A percentile compares a stretch with the other conserved stretches of the same genome.
Evolutionary conservation across 1,284 basidiomycete genomes (phyloP).

Genomic region (Sporisorium sorghi): DNA sequence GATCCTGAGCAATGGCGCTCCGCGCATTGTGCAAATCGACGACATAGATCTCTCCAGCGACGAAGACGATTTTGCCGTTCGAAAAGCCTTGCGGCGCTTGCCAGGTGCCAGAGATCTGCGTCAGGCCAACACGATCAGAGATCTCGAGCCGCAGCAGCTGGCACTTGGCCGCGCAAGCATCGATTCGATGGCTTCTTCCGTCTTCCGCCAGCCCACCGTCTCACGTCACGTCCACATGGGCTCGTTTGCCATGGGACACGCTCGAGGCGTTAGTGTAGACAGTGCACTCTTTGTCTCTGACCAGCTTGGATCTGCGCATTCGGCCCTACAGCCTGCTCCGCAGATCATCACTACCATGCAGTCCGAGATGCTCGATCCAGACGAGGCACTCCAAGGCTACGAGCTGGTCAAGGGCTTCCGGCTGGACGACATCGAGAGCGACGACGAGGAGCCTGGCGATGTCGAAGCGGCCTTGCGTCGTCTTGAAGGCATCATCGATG

Average conservation of each 20-base stretch:
- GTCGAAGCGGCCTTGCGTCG: conserved; percentile 62
- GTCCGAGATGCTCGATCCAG: conserved; percentile 62
- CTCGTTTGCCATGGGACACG: conserved; percentile 29
- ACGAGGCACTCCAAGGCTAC: conserved; percentile 62
- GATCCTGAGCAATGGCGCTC: conserved; percentile 35
- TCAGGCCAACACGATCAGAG: conserved; percentile 56
- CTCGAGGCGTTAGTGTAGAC: conserved; percentile 38
- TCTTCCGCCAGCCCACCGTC: conserved; percentile 25
- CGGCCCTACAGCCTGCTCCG: conserved; percentile 15
- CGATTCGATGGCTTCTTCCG: conserved; percentile 51
- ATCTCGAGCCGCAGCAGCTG: conserved; percentile 39
- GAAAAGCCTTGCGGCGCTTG: conserved; percentile 58
- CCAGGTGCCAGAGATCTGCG: conserved; percentile 64
- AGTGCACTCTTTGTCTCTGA: conserved; percentile 23
- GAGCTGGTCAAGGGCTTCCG: conserved; percentile 65
- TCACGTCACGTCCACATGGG: conserved; percentile 24
- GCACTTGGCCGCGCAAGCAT: conserved; percentile 40
- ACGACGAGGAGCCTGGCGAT: conserved; percentile 62
- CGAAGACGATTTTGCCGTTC: conserved; percentile 63
- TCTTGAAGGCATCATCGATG: conserved; percentile 64
- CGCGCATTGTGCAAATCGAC: conserved; percentile 65
- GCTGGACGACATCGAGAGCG: conserved; percentile 56
- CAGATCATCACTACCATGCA: conserved; percentile 54
- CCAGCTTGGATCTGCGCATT: conserved; percentile 9
- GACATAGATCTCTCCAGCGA: conserved; percentile 67